Evolutionary conservation across 305 asterid genomes (phyloP), one percentile per base, ranked within the genome.

Genomic region (Fraxinus paxiana): DNA sequence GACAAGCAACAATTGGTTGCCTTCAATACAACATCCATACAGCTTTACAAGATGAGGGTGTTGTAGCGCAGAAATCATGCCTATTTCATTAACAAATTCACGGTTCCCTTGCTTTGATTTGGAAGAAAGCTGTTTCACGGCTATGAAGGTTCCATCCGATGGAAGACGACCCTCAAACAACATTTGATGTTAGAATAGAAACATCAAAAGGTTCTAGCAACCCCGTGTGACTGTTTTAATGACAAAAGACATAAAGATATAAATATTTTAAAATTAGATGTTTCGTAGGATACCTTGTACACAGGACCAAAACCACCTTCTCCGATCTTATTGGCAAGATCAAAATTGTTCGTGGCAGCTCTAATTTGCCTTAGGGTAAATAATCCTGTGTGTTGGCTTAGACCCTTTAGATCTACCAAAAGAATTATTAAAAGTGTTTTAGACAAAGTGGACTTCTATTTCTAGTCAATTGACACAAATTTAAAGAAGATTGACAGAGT

Each of bases 51-150:
- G 98, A 88, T 92, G 89, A 30, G 97, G 94, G 84, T 93, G 95
- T 78, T 89, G 94, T 38, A 93, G 79, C 26, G 93, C 91, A 77
- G 98, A 92, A 76, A 93, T 93, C 95, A 93, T 93, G 87, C 98
- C 97, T 88, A 93, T 92, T 81, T 92, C 98, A 56, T 91, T 93
- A 79, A 93, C 82, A 51, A 93, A 92, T 76, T 93, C 98, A 0
- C 94, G 97, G 63, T 92, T 92, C 67, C 97, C 97, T 84, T 92
- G 97, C 83, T 88, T 90, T 6, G 94, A 93, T 80, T 92, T 92
- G 56, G 97, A 82, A 73, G 97, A 93, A 46, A 92, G 94, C 82
- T 90, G 90, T 90, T 94, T 94, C 43, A 92, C 94, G 26, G 98
- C 98, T 20, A 94, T 91, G 30, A 87, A 13, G 4, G 92, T 87